A percentile compares a stretch with the other conserved stretches of the same genome.
Conservation (phyloP, 176 grass and related monocot species). For the Phoenix roebelenii region DNA sequence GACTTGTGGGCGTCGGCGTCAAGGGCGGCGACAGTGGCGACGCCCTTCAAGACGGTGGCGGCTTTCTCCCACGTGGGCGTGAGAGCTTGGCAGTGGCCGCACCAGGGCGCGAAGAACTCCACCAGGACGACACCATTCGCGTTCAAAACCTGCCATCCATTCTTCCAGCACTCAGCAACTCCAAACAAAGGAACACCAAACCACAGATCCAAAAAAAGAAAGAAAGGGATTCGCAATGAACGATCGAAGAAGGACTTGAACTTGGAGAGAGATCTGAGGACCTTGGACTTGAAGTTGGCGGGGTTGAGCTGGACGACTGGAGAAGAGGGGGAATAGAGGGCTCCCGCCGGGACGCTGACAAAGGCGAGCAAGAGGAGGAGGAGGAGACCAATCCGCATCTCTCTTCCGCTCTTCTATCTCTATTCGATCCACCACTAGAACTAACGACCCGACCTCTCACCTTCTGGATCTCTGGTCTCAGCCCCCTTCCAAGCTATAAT, state of each 20-base stretch:
- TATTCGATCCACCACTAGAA: no score
- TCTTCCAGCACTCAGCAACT: no score
- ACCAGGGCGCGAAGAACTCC: conserved; percentile 98
- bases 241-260: conserved; percentile 9
- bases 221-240: no score
- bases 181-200: no score
- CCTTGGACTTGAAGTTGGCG: conserved; percentile 97
- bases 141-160: conserved; percentile 55
- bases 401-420: no score
- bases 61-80: conserved; percentile 82
- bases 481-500: no score
- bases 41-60: conserved; percentile 82
- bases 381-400: conserved; percentile 48
- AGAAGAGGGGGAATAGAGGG: conserved; percentile 79
- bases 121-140: conserved; percentile 90
- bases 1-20: conserved; percentile 79
- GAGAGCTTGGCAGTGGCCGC: conserved; percentile 95
- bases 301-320: conserved; percentile 87
- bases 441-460: no score
- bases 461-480: no score
- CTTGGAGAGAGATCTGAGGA: conserved; percentile 13
- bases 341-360: conserved; percentile 29
- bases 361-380: conserved; percentile 27
- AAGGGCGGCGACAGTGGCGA: conserved; percentile 71
- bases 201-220: no score